Conservation (phyloP, 352 stramenopile genomes). For the Detonula confervacea region DNA sequence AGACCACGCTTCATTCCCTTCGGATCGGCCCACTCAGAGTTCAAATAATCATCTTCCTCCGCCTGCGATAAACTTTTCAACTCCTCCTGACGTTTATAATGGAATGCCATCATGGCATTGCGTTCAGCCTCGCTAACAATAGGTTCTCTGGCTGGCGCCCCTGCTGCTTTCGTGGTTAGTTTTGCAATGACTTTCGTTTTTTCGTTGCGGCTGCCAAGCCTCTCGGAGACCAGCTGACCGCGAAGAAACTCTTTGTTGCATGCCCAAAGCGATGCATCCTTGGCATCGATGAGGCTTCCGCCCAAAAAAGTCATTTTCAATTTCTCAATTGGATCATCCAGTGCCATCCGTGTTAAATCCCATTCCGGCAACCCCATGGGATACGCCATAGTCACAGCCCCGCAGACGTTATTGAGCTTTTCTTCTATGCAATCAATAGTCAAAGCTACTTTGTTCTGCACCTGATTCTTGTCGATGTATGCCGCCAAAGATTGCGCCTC, state of each 20-base stretch:
- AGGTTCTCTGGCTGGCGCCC: slow-evolving; percentile 87
- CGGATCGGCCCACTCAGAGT: slow-evolving; percentile 92
- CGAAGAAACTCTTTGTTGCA: slow-evolving; percentile 94
- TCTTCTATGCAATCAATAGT: slow-evolving; percentile 87
- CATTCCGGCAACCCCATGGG: slow-evolving; percentile 92
- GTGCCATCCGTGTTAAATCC: slow-evolving; percentile 88
- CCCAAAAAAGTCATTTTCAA: slow-evolving; percentile 81
- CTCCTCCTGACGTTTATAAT: slow-evolving; percentile 89
- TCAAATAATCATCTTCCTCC: slow-evolving; percentile 95
- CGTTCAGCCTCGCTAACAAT: slow-evolving; percentile 92
- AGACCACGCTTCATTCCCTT: slow-evolving; percentile 92
- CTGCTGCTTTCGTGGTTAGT: slow-evolving; percentile 89
- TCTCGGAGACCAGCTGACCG: slow-evolving; percentile 89
- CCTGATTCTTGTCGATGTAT: slow-evolving; percentile 81
- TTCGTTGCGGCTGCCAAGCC: slow-evolving; percentile 93
- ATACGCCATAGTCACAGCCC: slow-evolving; percentile 93
- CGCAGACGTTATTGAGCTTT: slow-evolving; percentile 92
- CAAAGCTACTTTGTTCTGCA: slow-evolving; percentile 83
- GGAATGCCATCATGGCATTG: slow-evolving; percentile 97
- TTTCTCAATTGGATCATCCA: slow-evolving; percentile 83
- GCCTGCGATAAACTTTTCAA: slow-evolving; percentile 87
- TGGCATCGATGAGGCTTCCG: slow-evolving; percentile 87
- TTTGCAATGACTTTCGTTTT: slow-evolving; percentile 89
- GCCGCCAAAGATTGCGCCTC: slow-evolving; percentile 87
- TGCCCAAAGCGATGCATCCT: slow-evolving; percentile 93